Conservation (phyloP, 768 basidiomycete species). For the Tylopilus sp. region DNA sequence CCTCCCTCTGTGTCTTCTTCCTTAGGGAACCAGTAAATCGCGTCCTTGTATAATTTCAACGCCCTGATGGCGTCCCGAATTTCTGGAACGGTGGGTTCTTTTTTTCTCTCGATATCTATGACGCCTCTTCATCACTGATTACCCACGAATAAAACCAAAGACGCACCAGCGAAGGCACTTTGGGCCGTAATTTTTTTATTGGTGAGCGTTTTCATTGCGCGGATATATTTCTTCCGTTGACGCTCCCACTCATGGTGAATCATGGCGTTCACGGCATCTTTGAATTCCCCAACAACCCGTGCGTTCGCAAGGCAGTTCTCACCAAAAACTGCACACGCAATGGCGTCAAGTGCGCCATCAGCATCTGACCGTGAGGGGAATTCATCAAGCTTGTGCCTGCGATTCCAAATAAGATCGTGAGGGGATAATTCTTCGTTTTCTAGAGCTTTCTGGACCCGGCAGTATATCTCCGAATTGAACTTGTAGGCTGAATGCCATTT, state of each 20-base stretch:
- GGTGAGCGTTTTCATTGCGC: background rate
- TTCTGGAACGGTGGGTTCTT: background rate
- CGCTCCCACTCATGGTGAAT: conserved; percentile 6
- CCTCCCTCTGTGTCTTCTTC: conserved; percentile 5
- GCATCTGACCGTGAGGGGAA: background rate
- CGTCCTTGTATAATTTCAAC: background rate
- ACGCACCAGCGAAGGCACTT: background rate
- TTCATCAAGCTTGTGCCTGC: background rate
- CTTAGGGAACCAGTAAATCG: conserved; percentile 5
- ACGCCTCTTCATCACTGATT: background rate
- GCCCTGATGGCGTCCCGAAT: background rate
- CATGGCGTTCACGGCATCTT: background rate
- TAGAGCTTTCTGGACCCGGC: background rate
- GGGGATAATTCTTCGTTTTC: background rate
- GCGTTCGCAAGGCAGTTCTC: conserved; percentile 6
- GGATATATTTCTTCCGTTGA: background rate
- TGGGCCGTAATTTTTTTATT: background rate
- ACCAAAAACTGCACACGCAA: conserved; percentile 3
- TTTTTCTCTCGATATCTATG: conserved; percentile 1
- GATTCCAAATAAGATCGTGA: conserved; percentile 1
- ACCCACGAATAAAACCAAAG: background rate
- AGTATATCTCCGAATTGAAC: background rate
- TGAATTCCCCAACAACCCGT: conserved; percentile 1
- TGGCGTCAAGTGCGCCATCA: background rate
- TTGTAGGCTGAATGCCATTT: conserved; percentile 3